Evolutionary conservation across 2,329 filamentous ascomycete species (phyloP).

Genomic region (Metarhizium robertsii): DNA sequence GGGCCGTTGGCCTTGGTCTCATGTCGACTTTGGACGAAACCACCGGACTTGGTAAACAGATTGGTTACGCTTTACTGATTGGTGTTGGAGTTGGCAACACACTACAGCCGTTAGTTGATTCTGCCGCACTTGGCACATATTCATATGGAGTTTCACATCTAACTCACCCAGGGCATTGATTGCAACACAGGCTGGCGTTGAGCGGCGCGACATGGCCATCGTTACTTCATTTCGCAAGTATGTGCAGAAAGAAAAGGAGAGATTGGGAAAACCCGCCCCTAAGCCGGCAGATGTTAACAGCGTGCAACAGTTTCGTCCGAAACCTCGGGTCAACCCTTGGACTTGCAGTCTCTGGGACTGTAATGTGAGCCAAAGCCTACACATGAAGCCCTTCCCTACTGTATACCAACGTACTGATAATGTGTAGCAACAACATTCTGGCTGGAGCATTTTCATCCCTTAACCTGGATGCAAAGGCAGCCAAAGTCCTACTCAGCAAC

Average conservation of each 20-base stretch:
- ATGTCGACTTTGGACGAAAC: slow-evolving; percentile 40
- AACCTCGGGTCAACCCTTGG: slow-evolving; percentile 30
- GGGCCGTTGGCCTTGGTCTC: slow-evolving; percentile 41
- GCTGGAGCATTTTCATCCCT: slow-evolving; percentile 18
- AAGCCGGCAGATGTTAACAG: neutral
- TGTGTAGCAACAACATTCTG: slow-evolving; percentile 27
- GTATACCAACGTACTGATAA: neutral
- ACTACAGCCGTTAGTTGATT: slow-evolving; percentile 33
- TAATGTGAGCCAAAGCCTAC: slow-evolving; percentile 19
- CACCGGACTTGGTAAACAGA: slow-evolving; percentile 40
- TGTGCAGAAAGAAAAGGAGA: slow-evolving; percentile 6
- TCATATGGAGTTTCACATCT: neutral
- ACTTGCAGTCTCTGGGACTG: slow-evolving; percentile 28
- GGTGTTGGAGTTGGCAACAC: slow-evolving; percentile 43
- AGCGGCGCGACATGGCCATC: slow-evolving; percentile 34
- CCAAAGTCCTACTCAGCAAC: slow-evolving; percentile 21
- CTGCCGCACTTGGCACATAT: no score
- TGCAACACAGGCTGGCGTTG: slow-evolving; percentile 47
- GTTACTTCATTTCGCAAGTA: slow-evolving; percentile 35
- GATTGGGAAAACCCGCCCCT: no score
- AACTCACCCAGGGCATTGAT: slow-evolving; percentile 30
- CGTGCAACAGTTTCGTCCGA: slow-evolving; percentile 24
- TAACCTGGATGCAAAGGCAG: slow-evolving; percentile 11
- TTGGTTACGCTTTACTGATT: slow-evolving; percentile 44
- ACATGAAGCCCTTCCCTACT: neutral